A percentile compares a stretch with the other conserved stretches of the same genome.
Evolutionary conservation across 1,284 basidiomycete genomes (phyloP).

Genomic region (Wolfiporia cocos): DNA sequence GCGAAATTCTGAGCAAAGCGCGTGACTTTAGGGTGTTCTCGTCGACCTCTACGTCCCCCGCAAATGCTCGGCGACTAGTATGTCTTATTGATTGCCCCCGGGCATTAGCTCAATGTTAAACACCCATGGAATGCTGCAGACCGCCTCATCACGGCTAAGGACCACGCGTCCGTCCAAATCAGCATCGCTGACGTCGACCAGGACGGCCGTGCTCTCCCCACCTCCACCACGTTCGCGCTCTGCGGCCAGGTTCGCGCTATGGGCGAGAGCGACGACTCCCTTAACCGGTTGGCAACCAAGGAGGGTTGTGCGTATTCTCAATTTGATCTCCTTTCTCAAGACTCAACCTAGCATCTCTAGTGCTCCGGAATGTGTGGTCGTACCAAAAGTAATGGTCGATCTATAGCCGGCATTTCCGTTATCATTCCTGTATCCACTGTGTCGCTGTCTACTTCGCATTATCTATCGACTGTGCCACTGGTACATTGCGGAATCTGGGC

Average conservation of each 20-base stretch:
- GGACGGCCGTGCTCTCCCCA: constrained; percentile 83
- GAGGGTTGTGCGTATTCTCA: constrained; percentile 76
- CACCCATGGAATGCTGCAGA: constrained; percentile 39
- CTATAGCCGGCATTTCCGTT: constrained; percentile 1
- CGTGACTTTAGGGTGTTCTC: constrained; percentile 78
- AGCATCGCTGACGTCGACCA: constrained; percentile 93
- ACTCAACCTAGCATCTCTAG: constrained; percentile 32
- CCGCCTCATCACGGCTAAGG: constrained; percentile 97
- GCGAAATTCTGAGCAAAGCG: constrained; percentile 11
- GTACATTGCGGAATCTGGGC: no score
- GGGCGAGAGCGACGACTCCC: constrained; percentile 95
- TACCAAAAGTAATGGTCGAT: constrained; percentile 56
- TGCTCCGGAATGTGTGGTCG: constrained; percentile 74
- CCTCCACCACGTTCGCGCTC: constrained; percentile 90
- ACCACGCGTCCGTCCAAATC: constrained; percentile 98
- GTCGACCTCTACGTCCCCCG: constrained; percentile 99
- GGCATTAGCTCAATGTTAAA: not conserved
- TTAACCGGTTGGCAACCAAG: constrained; percentile 96
- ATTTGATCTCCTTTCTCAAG: not conserved
- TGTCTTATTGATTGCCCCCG: constrained; percentile 26
- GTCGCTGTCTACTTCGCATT: no score
- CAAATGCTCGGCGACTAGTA: constrained; percentile 96
- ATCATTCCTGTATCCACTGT: no score
- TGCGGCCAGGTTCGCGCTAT: constrained; percentile 91
- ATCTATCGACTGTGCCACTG: no score